phyloP scores from a whole-genome alignment of 768 basidiomycete genomes.

The Termitomyces sp. region DNA sequence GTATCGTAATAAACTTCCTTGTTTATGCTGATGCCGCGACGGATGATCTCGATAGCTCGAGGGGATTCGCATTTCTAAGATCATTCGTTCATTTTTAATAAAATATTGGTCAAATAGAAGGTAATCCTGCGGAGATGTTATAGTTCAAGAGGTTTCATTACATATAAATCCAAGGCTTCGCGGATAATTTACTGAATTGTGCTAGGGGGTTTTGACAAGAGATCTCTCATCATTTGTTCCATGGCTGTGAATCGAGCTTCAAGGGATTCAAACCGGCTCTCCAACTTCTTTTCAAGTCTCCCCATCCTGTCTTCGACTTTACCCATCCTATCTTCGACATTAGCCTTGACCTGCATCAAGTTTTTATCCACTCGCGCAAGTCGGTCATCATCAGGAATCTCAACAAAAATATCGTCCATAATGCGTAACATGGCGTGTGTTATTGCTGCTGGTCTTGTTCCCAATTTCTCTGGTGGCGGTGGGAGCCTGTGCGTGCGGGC shows the following conservation, averaged over 20 bases:
- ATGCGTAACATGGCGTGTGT: not conserved
- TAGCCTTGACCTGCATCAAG: not conserved
- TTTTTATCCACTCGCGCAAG: not conserved
- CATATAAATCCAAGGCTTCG: no score
- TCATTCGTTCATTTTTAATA: no score
- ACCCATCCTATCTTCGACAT: not conserved
- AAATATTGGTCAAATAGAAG: no score
- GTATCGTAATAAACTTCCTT: no score
- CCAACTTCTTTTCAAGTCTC: not conserved
- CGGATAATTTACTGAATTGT: not conserved
- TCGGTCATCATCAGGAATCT: not conserved
- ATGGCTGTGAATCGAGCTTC: not conserved
- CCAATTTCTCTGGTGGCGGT: not conserved
- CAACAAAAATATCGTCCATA: not conserved
- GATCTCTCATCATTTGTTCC: not conserved
- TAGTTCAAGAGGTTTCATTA: no score
- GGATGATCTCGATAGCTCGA: no score
- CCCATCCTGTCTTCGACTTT: no score
- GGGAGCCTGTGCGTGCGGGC: not conserved
- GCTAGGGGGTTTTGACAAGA: not conserved
- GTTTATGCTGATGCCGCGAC: no score
- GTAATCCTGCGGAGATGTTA: no score
- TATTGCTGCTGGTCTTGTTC: not conserved
- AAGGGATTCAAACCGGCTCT: not conserved
- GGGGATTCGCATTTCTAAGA: no score